Percentiles rank a stretch among this genome's conserved stretches.
phyloP scores from a whole-genome alignment of 2,329 filamentous ascomycete species.

The Colletotrichum spaethianum region DNA sequence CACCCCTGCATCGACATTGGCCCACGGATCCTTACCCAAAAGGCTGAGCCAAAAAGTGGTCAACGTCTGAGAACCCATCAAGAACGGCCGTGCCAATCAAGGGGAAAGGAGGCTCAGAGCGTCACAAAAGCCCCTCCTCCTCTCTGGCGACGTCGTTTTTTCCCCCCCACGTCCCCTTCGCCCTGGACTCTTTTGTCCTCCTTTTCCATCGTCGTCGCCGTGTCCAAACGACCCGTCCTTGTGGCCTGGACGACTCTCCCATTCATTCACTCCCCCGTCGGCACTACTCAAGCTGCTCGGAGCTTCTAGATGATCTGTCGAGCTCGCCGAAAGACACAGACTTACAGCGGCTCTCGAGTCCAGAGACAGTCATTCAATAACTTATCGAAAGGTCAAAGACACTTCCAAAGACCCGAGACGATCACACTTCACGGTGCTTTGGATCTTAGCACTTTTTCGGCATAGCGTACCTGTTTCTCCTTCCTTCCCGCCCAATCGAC shows the following conservation, averaged over 20 bases:
- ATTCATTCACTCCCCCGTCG: slow-evolving; percentile 1
- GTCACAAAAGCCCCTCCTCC: slow-evolving; percentile 39
- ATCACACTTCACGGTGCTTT: slow-evolving; percentile 31
- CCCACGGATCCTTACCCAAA: slow-evolving; percentile 39
- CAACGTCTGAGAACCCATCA: slow-evolving; percentile 35
- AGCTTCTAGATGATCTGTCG: slow-evolving; percentile 30
- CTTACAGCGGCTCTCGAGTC: slow-evolving; percentile 7
- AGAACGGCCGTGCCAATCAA: slow-evolving; percentile 33
- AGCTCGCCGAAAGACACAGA: slow-evolving; percentile 15
- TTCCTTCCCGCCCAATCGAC: slow-evolving; percentile 18
- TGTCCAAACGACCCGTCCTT: slow-evolving; percentile 7
- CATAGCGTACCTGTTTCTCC: slow-evolving; percentile 17
- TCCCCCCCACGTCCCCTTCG: neutral
- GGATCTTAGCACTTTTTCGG: slow-evolving; percentile 20
- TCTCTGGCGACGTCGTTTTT: slow-evolving; percentile 22
- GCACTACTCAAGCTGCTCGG: slow-evolving; percentile 25
- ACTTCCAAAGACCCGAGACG: slow-evolving; percentile 18
- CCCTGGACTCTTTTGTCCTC: slow-evolving; percentile 18
- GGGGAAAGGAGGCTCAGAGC: slow-evolving; percentile 35
- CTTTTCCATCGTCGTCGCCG: slow-evolving; percentile 13
- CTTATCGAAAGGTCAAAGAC: slow-evolving; percentile 18
- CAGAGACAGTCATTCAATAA: slow-evolving; percentile 13
- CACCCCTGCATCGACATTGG: slow-evolving; percentile 20
- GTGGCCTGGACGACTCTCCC: slow-evolving; percentile 11
- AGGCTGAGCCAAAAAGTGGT: slow-evolving; percentile 37